A percentile compares a stretch with the other conserved stretches of the same genome.
These are phyloP conservation scores for Proliferodiscus dingleyae DNA, from an alignment of 2,329 filamentous ascomycete species.

Conservation along the genomic window DNA sequence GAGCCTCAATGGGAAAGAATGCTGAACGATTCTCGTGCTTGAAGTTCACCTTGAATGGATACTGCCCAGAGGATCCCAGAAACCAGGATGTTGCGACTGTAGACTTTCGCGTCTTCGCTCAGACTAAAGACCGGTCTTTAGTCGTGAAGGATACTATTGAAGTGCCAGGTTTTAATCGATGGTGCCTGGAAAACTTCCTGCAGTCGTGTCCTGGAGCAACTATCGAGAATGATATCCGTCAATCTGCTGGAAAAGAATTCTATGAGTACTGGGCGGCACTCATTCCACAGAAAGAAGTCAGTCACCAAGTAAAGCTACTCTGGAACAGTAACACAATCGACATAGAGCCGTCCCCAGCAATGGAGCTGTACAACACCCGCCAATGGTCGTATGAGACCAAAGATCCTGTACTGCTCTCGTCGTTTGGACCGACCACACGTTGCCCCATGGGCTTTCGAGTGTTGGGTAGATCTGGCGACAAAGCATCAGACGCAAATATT, in stretches of 20 bases:
- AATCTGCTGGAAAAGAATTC: too few species aligned
- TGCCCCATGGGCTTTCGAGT: conserved; percentile 12
- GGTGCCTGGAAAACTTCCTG: conserved; percentile 7
- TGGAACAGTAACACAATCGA: too few species aligned
- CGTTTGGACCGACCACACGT: conserved; percentile 24
- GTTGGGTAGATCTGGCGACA: conserved; percentile 31
- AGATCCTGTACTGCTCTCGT: conserved; percentile 7
- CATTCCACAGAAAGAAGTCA: too few species aligned
- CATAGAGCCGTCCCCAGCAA: too few species aligned
- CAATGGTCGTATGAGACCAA: conserved; percentile 4
- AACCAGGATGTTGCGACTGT: conserved; percentile 44
- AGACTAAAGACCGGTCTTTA: conserved; percentile 37
- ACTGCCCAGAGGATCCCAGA: conserved; percentile 32
- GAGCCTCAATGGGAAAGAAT: conserved; percentile 33
- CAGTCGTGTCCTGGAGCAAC: conserved; percentile 20
- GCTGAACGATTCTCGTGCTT: conserved; percentile 31
- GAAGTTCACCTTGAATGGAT: conserved; percentile 34
- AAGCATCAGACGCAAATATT: conserved; percentile 35
- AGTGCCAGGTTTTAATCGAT: conserved; percentile 4
- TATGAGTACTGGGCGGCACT: too few species aligned
- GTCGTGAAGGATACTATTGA: conserved; percentile 36
- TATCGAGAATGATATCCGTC: too few species aligned
- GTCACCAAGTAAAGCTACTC: too few species aligned
- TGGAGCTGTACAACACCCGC: conserved; percentile 6
- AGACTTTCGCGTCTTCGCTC: conserved; percentile 41